Percentiles rank a stretch among this genome's conserved stretches.
Conservation (phyloP, 306 rosid genomes). For the Amphicarpaea edgeworthii region DNA sequence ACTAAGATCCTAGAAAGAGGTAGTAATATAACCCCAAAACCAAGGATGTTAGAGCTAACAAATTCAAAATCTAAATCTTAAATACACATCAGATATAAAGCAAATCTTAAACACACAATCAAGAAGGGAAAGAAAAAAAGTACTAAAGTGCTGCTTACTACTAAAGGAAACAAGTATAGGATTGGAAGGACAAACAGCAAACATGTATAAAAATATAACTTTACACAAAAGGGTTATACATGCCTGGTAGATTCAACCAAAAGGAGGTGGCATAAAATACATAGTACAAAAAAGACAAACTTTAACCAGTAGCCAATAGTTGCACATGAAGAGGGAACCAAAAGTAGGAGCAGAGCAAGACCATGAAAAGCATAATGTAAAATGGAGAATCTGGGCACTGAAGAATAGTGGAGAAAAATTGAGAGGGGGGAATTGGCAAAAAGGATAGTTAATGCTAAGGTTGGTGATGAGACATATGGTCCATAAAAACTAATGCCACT, state of each 20-base stretch:
- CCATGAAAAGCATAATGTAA: conserved; percentile 7
- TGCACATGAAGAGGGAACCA: not conserved
- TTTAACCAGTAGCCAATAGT: conserved; percentile 22
- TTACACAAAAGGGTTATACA: conserved; percentile 5
- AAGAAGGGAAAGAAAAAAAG: conserved; percentile 21
- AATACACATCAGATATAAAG: conserved; percentile 14
- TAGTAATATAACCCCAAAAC: conserved; percentile 23
- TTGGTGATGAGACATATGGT: conserved; percentile 18
- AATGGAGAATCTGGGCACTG: conserved; percentile 29
- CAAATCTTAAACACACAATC: conserved; percentile 7
- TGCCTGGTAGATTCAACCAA: conserved; percentile 32
- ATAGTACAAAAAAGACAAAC: conserved; percentile 28
- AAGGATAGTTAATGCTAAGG: not conserved
- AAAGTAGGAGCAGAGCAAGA: conserved; percentile 28
- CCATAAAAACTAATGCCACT: not conserved
- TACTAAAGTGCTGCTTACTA: conserved; percentile 1
- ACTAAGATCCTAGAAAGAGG: conserved; percentile 11
- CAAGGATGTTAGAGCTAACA: not conserved
- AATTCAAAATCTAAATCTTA: conserved; percentile 26
- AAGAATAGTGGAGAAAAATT: conserved; percentile 25
- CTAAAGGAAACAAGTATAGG: conserved; percentile 30
- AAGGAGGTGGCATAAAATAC: not conserved
- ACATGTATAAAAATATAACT: conserved; percentile 21
- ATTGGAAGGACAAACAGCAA: not conserved
- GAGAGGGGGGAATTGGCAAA: not conserved